Evolutionary conservation across 441 rosid species (phyloP), one percentile per base, ranked within the genome.

Genomic region (Breynia disticha): DNA sequence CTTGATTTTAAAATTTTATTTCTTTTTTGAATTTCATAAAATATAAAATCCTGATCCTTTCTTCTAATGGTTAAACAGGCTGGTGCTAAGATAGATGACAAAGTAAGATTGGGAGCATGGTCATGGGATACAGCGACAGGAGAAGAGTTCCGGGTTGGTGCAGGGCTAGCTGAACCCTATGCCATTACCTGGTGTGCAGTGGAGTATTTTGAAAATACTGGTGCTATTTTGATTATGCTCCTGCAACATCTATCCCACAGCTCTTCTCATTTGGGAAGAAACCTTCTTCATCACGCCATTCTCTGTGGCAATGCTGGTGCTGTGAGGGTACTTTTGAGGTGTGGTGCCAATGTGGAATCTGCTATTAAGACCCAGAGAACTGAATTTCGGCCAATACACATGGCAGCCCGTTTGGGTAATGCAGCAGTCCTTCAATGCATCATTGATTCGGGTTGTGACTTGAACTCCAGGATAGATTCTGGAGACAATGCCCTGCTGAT

Each of bases 131-230:
- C 59, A 6, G 51, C 75, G 50, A 83, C 90, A 14, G 99, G 90
- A 16, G 97, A 93, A 82, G 97, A 93, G 74, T 67, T 82, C 52
- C 74, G 93, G 11, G 96, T 93, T 15, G 99, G 99, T 47, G 99
- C 97, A 28, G 99, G 97, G 78, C 67, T 93, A 47, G 93, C 97
- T 17, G 99, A 93, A 55, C 95, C 99, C 9, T 93, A 86, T 64
- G 72, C 75, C 56, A 76, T 89, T 73, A 75, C 82, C 41, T 89
- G 99, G 96, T 93, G 90, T 62, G 96, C 95, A 3, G 93, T 93
- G 44, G 99, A 93, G 69, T 93, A 83, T 63, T 93, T 82, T 63
- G 99, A 89, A 80, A 73, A 59, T 20, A 82, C 82, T 53, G 97
- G 99, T 50, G 58, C 80, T 10, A 83, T 89, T 54, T 71, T 93